Conservation (phyloP, 1,284 basidiomycete species). For the Cystobasidium pallidum region DNA sequence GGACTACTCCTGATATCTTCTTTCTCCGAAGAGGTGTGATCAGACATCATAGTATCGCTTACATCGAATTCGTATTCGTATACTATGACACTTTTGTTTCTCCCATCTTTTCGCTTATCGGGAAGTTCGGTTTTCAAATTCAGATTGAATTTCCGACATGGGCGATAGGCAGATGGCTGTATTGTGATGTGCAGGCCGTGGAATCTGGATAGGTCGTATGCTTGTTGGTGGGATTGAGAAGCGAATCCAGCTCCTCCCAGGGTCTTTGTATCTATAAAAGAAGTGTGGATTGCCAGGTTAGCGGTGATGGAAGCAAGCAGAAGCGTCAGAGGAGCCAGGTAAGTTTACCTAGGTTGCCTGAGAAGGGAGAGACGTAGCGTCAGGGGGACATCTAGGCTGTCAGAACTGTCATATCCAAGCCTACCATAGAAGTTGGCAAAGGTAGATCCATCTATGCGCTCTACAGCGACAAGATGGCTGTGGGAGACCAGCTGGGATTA, state of each 20-base stretch:
- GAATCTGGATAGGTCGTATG: constrained; percentile 46
- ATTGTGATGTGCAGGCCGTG: constrained; percentile 51
- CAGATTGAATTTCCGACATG: constrained; percentile 56
- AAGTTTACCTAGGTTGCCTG: constrained; percentile 27
- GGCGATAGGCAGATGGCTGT: constrained; percentile 44
- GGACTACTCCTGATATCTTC: background rate
- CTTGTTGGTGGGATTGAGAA: constrained; percentile 57
- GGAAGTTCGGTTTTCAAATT: constrained; percentile 58
- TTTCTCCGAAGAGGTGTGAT: background rate
- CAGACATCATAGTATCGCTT: constrained; percentile 11
- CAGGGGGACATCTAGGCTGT: background rate
- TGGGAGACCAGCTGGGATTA: no score
- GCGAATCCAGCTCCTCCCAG: constrained; percentile 63
- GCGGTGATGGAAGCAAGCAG: background rate
- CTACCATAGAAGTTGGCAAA: constrained; percentile 38
- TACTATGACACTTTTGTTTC: constrained; percentile 57
- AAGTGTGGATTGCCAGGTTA: no score
- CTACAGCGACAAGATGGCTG: constrained; percentile 29
- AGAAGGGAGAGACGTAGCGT: background rate
- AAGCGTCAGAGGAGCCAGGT: background rate
- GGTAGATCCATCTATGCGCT: constrained; percentile 19
- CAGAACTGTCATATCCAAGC: background rate
- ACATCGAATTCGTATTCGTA: constrained; percentile 58
- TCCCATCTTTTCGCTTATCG: constrained; percentile 54
- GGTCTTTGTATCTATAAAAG: constrained; percentile 58